Evolutionary conservation across 441 rosid species (phyloP), one percentile per base, ranked within the genome.

Genomic region (Erysimum cheiri): DNA sequence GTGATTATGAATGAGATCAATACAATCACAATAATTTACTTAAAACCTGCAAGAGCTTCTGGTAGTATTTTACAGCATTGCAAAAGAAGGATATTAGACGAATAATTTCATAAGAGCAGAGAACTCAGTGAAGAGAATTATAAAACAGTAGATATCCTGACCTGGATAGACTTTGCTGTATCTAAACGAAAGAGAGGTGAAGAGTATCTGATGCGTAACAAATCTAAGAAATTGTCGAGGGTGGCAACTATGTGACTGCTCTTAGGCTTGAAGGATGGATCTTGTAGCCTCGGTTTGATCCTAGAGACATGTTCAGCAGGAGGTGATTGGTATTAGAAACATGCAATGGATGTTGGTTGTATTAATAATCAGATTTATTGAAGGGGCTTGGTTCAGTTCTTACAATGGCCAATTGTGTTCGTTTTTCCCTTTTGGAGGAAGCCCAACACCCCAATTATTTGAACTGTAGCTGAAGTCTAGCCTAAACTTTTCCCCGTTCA

Each of bases 401-500:
- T 82, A 95, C 98, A 90, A 54, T 33, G 92, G 87, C 98, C 99
- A 95, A 67, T 69, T 78, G 64, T 78, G 79, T 78, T 92, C 96
- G 50, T 95, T 95, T 82, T 95, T 95, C 80, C 78, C 85, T 77
- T 79, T 87, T 33, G 93, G 96, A 72, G 99, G 99, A 79, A 95
- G 96, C 59, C 99, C 99, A 54, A 90, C 85, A 49, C 90, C 99
- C 99, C 99, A 95, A 52, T 92, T 95, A 80, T 84, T 92, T 67
- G 88, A 83, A 63, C 74, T 79, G 83, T 86, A 94, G 54, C 82
- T 82, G 85, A 95, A 95, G 78, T 95, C 97, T 73, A 92, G 77
- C 87, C 99, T 94, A 87, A 80, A 70, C 43, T 62, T 70, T 64
- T 67, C 32, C 29, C 49, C 73, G 59, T 41, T 77, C 64, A 73